phyloP scores from a whole-genome alignment of 805 yeast genomes.

The Monosporozyma aquatica region DNA sequence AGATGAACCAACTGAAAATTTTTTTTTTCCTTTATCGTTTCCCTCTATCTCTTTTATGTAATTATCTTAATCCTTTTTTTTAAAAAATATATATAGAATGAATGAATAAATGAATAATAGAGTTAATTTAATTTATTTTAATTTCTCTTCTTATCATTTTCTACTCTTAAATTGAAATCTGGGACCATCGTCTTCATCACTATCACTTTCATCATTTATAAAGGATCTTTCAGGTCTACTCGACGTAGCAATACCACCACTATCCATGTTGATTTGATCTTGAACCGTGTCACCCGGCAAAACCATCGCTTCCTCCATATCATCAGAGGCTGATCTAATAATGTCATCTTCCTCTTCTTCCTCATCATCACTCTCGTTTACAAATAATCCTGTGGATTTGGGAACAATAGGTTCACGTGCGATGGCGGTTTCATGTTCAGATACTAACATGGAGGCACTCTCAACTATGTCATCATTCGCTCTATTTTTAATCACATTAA shows the following conservation, averaged over 20 bases:
- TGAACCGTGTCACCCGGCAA: background rate
- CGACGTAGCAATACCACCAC: background rate
- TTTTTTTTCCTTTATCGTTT: background rate
- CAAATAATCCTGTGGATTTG: too few species aligned
- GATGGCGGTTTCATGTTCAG: too few species aligned
- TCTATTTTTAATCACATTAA: too few species aligned
- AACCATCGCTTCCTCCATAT: too few species aligned
- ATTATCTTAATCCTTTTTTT: background rate
- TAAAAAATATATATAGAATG: background rate
- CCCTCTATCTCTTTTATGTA: background rate
- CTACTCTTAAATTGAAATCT: conserved; percentile 29
- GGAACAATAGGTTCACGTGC: too few species aligned
- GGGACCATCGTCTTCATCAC: conserved; percentile 31
- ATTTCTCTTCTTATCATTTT: too few species aligned
- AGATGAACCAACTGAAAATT: background rate
- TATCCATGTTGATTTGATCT: background rate
- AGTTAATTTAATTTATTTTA: background rate
- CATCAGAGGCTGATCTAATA: too few species aligned
- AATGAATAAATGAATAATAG: background rate
- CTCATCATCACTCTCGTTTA: background rate
- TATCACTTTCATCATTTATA: conserved; percentile 11
- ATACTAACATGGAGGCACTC: too few species aligned
- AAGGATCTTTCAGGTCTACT: background rate
- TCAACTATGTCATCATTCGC: too few species aligned
- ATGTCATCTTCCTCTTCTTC: conserved; percentile 3